A percentile compares a stretch with the other conserved stretches of the same genome.
These are phyloP conservation scores for Helichrysum umbraculigerum DNA, from an alignment of 129 eudicot genomes.

Conservation along the genomic window DNA sequence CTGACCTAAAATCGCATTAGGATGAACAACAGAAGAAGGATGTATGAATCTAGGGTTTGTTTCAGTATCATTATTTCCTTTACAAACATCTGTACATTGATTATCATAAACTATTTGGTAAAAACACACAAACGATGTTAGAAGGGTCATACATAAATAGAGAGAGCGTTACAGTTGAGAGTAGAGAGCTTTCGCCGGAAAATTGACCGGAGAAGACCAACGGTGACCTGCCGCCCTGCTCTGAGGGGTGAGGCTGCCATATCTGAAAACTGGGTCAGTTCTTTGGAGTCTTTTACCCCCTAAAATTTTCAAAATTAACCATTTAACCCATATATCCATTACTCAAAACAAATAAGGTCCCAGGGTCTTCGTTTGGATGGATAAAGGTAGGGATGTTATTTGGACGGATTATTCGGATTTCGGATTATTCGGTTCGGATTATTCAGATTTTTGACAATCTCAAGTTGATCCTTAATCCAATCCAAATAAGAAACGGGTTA, in stretches of 20 bases:
- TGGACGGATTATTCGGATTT: too few species aligned
- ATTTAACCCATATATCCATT: not conserved
- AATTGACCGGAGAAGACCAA: conserved; percentile 35
- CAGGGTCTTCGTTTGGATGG: too few species aligned
- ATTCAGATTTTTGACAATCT: too few species aligned
- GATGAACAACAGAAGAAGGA: conserved; percentile 83
- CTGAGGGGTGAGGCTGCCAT: conserved; percentile 42
- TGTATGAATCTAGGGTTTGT: conserved; percentile 54
- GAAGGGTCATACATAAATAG: not conserved
- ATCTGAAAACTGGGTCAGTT: too few species aligned
- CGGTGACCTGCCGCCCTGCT: conserved; percentile 38
- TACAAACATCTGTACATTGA: conserved; percentile 23
- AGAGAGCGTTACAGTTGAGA: conserved; percentile 31
- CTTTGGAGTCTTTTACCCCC: not conserved
- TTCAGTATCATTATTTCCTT: conserved; percentile 19
- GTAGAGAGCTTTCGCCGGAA: conserved; percentile 41
- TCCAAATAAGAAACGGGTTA: too few species aligned
- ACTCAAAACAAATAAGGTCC: not conserved
- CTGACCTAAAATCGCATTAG: conserved; percentile 82
- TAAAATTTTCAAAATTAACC: not conserved
- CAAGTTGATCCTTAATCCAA: too few species aligned
- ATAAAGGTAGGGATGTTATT: too few species aligned
- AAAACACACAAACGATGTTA: not conserved
- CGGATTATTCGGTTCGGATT: too few species aligned
- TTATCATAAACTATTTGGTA: not conserved